Conservation (phyloP, 2,329 filamentous ascomycete species). For the Harringtonia aguacate region DNA sequence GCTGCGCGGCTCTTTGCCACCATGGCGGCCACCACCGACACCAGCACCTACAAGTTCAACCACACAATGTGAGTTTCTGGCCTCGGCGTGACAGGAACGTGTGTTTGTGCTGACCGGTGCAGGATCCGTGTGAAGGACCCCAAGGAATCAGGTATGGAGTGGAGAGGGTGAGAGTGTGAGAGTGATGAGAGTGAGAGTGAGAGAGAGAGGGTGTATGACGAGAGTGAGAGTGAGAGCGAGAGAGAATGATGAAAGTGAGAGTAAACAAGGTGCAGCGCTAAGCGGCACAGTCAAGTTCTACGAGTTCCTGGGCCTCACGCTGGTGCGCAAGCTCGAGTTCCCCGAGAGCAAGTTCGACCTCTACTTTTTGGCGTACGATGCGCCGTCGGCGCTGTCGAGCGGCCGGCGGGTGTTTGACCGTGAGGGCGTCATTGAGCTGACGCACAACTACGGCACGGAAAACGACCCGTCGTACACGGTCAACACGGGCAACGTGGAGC, state of each 20-base stretch:
- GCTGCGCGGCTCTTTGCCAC: constrained; percentile 24
- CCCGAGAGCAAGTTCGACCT: constrained; percentile 88
- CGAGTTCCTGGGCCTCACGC: constrained; percentile 78
- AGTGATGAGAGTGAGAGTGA: background rate
- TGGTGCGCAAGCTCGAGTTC: constrained; percentile 70
- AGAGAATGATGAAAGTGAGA: no score
- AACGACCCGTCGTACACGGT: constrained; percentile 68
- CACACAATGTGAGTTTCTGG: constrained; percentile 61
- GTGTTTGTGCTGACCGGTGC: constrained; percentile 8
- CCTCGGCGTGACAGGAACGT: background rate
- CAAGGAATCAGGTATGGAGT: constrained; percentile 53
- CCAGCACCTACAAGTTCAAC: constrained; percentile 71
- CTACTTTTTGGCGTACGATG: constrained; percentile 89
- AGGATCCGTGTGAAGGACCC: constrained; percentile 95
- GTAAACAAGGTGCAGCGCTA: no score
- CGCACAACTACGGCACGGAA: constrained; percentile 81
- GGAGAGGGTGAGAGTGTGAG: background rate
- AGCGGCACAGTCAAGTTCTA: constrained; percentile 93
- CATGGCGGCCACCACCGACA: constrained; percentile 63
- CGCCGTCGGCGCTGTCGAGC: constrained; percentile 59
- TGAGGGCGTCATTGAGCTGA: constrained; percentile 82
- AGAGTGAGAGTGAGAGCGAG: no score
- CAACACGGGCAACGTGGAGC: constrained; percentile 86
- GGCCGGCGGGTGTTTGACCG: constrained; percentile 68
- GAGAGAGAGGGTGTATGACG: background rate